Percentiles rank a stretch among this genome's conserved stretches.
phyloP scores from a whole-genome alignment of 495 filamentous ascomycete genomes.

The Daldinia concentrica region DNA sequence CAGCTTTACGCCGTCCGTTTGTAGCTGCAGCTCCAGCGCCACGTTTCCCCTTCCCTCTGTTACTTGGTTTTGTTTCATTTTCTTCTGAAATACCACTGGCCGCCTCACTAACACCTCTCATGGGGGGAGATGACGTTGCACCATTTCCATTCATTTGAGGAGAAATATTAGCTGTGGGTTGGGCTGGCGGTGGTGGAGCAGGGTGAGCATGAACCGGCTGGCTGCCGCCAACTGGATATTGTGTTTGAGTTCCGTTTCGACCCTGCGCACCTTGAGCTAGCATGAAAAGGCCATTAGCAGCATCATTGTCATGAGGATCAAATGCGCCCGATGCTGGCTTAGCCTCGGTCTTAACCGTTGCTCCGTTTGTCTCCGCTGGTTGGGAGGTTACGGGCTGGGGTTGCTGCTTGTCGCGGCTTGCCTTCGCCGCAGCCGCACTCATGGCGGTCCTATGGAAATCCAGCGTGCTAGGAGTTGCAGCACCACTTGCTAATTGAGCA shows the following conservation, averaged over 20 bases:
- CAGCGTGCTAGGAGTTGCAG: constrained; percentile 85
- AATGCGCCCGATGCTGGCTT: constrained; percentile 68
- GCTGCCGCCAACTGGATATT: constrained; percentile 62
- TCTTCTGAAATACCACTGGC: constrained; percentile 79
- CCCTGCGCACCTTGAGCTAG: constrained; percentile 82
- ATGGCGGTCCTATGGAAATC: constrained; percentile 96
- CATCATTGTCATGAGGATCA: constrained; percentile 90
- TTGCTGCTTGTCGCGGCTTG: constrained; percentile 57
- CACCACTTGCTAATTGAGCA: constrained; percentile 79
- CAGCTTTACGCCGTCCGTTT: constrained; percentile 80
- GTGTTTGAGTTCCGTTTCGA: constrained; percentile 66
- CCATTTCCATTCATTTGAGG: constrained; percentile 61
- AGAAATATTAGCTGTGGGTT: constrained; percentile 58
- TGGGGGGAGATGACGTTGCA: constrained; percentile 54
- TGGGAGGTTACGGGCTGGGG: constrained; percentile 57
- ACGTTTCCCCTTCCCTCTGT: constrained; percentile 76
- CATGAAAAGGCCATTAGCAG: constrained; percentile 93
- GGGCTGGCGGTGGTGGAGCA: constrained; percentile 45
- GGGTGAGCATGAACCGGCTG: constrained; percentile 54
- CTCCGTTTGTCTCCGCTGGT: constrained; percentile 57
- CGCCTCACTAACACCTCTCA: constrained; percentile 70
- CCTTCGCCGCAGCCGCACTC: constrained; percentile 73
- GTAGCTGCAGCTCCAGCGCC: constrained; percentile 46
- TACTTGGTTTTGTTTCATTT: constrained; percentile 69
- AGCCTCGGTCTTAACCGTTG: constrained; percentile 53